Base-by-base conservation (phyloP, 2,329 filamentous ascomycete species). In the Aspergillus sp. region DNA sequence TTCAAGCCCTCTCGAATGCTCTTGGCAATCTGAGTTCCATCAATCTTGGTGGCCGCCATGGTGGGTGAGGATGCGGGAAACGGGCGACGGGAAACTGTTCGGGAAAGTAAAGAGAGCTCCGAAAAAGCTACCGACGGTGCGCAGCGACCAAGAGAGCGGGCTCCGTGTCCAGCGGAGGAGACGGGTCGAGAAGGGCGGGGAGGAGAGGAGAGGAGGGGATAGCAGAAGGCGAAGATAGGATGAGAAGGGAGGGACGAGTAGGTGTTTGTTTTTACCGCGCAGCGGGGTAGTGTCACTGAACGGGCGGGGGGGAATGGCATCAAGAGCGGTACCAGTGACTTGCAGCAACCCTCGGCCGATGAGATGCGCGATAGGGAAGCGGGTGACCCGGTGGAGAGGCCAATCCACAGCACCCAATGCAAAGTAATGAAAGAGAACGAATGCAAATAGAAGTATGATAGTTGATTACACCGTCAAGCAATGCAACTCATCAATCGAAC, bases 1-100 rank as follows among this genome's bases (percentile, higher is more conserved):
- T 87, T 87, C 65, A 99, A 82, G 56, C 82, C 82, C 77, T 92
- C 89, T 56, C 94, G 87, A 70, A 97, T 96, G 70, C 79, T 82
- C 79, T 93, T 95, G 63, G 94, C 94, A 77, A 97, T 91, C 71
- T 90, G 90, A 51, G 87, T 96, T 79, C 94, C 94, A 78, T 99
- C 94, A 66, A 99, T 94, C 80, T 91, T 96, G 65, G 82, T 84
- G 62, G 90, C 93, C 63, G 85, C 84, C 92, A 96, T 97, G 68
- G 76, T 79, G 74, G 76, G 67, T 63, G 77, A 63, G 58, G 81
- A 84, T 61, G 69, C 76, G 57, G 78, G 79, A 66, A 85, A 82
- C 36, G 50, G 60, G 49, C 67, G 67, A 51, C 50, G 59, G 51
- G 45, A 36, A 40, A 22, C n/a, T 9, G 7, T 17, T 17, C 33